These are phyloP conservation scores for Penicillium canariense DNA, from an alignment of 495 filamentous ascomycete species.

Conservation along the genomic window DNA sequence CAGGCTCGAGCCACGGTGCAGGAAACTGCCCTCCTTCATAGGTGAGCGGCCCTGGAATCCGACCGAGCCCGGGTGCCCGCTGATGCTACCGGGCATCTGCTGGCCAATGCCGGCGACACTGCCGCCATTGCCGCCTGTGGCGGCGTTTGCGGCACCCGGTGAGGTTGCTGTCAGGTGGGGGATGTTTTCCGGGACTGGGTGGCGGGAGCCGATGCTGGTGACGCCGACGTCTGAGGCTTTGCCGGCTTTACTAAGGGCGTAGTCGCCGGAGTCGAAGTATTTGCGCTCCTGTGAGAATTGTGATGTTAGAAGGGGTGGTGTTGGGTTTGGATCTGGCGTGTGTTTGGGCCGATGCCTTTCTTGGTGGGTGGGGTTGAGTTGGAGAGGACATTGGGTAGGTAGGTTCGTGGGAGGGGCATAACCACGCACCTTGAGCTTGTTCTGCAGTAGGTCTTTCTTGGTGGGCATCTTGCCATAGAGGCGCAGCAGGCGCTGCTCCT, in stretches of 20 bases:
- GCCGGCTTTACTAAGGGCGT: constrained; percentile 96
- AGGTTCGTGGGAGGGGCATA: not conserved
- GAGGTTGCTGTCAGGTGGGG: constrained; percentile 83
- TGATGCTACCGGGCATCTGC: constrained; percentile 47
- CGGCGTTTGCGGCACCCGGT: constrained; percentile 51
- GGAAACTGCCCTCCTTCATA: constrained; percentile 80
- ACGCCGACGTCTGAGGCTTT: constrained; percentile 94
- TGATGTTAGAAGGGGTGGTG: not conserved
- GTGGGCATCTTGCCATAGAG: constrained; percentile 96
- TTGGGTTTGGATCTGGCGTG: not conserved
- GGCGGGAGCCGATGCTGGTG: constrained; percentile 87
- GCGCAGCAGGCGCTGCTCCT: constrained; percentile 93
- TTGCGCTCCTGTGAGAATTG: constrained; percentile 91
- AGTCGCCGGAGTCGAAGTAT: constrained; percentile 98
- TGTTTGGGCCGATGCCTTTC: not conserved
- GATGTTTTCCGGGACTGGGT: constrained; percentile 94
- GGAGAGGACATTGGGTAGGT: not conserved
- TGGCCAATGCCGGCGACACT: constrained; percentile 44
- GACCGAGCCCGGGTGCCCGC: constrained; percentile 44
- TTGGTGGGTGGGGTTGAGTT: not conserved
- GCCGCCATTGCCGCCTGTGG: constrained; percentile 36
- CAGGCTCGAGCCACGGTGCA: constrained; percentile 72
- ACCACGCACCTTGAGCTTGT: constrained; percentile 75
- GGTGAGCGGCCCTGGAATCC: constrained; percentile 69
- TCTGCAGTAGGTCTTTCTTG: constrained; percentile 94